phyloP scores from a whole-genome alignment of 768 basidiomycete species.

The Psilocybe azurescens region DNA sequence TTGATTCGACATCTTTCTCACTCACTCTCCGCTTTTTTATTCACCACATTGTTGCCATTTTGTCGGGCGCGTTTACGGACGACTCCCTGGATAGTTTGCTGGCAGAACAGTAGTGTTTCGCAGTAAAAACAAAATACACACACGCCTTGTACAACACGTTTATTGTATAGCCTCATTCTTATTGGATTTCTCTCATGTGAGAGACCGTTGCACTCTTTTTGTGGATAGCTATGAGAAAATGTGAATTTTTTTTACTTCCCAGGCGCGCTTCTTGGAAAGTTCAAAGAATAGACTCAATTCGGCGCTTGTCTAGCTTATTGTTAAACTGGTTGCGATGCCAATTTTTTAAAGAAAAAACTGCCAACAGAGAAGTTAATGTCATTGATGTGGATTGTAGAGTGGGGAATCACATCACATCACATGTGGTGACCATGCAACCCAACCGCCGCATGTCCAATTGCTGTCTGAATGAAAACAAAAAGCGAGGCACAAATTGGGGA shows the following conservation, averaged over 20 bases:
- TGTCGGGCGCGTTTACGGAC: slow-evolving; percentile 1
- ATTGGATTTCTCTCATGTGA: background rate
- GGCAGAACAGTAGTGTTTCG: slow-evolving; percentile 10
- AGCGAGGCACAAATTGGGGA: slow-evolving; percentile 8
- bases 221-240: background rate
- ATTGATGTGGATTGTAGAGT: background rate
- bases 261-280: background rate
- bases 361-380: too few relatives aligned
- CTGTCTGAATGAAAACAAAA: slow-evolving; percentile 15
- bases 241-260: background rate
- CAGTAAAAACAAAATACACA: slow-evolving; percentile 11
- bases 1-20: slow-evolving; percentile 22
- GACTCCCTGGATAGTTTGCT: slow-evolving; percentile 5
- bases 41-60: slow-evolving; percentile 7
- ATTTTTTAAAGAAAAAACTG: background rate
- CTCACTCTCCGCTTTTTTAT: slow-evolving; percentile 14
- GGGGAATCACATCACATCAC: background rate
- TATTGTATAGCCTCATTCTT: slow-evolving; percentile 6
- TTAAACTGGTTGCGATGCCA: slow-evolving; percentile 15
- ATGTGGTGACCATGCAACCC: background rate
- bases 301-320: slow-evolving; percentile 6
- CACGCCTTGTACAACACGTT: slow-evolving; percentile 19
- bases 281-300: background rate
- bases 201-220: background rate
- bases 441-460: slow-evolving; percentile 8